Percentiles rank a stretch among this genome's conserved stretches.
These are phyloP conservation scores for Boletus rubroflammeus DNA, from an alignment of 768 basidiomycete species.

Conservation along the genomic window DNA sequence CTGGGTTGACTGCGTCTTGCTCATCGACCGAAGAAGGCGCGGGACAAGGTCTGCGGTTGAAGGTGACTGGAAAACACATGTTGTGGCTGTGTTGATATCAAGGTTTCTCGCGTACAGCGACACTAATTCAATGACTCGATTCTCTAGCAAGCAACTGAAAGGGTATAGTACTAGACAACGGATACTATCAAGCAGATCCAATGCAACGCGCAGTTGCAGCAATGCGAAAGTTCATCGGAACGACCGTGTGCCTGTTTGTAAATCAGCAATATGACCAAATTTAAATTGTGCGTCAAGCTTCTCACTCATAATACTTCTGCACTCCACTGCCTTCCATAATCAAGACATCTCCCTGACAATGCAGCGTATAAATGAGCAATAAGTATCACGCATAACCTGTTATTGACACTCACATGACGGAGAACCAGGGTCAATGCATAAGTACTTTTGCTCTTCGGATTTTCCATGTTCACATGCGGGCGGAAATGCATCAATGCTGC, in stretches of 20 bases:
- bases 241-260: slow-evolving; percentile 62
- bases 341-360: slow-evolving; percentile 68
- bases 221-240: slow-evolving; percentile 72
- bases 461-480: slow-evolving; percentile 37
- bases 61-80: background rate
- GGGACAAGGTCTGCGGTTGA: slow-evolving; percentile 3
- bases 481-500: slow-evolving; percentile 81
- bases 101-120: background rate
- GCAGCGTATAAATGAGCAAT: slow-evolving; percentile 1
- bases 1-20: slow-evolving; percentile 18
- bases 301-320: slow-evolving; percentile 71
- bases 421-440: slow-evolving; percentile 55
- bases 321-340: slow-evolving; percentile 72
- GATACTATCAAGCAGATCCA: slow-evolving; percentile 27
- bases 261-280: slow-evolving; percentile 10
- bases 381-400: background rate
- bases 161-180: background rate
- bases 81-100: slow-evolving; percentile 15
- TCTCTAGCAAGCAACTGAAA: background rate
- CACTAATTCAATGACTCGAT: background rate
- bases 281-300: background rate
- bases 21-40: slow-evolving; percentile 17
- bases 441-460: slow-evolving; percentile 21
- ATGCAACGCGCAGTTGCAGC: slow-evolving; percentile 78
- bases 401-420: slow-evolving; percentile 51